phyloP scores from a whole-genome alignment of 108 stramenopile species.

The Discostella pseudostelligera region DNA sequence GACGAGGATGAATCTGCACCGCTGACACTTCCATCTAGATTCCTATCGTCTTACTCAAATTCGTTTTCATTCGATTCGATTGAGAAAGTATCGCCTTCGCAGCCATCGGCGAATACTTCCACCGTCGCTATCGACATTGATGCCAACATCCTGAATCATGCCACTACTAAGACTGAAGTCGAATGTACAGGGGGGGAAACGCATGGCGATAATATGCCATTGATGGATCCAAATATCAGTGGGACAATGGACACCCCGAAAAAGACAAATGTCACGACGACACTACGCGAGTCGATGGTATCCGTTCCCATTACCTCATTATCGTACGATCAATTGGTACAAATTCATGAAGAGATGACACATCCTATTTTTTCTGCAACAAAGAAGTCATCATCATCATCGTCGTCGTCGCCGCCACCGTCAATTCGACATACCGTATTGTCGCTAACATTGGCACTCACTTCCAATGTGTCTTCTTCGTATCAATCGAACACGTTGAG shows the following conservation, averaged over 20 bases:
- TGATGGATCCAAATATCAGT: not conserved
- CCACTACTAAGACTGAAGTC: too few species aligned
- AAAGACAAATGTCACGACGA: constrained; percentile 15
- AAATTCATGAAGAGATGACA: constrained; percentile 3
- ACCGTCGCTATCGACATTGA: not conserved
- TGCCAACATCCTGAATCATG: too few species aligned
- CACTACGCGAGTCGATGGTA: not conserved
- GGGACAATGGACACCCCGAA: constrained; percentile 12
- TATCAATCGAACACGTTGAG: constrained; percentile 12
- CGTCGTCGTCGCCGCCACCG: too few species aligned
- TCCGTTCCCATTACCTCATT: constrained; percentile 14
- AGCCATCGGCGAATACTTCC: not conserved
- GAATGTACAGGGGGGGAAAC: not conserved
- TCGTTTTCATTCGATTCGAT: constrained; percentile 20
- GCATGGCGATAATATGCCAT: too few species aligned
- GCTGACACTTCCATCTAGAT: constrained; percentile 18
- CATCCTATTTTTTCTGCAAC: not conserved
- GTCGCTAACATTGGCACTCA: constrained; percentile 20
- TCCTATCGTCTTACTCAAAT: constrained; percentile 22
- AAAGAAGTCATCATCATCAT: constrained; percentile 12
- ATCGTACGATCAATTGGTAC: constrained; percentile 10
- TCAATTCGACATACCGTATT: constrained; percentile 10
- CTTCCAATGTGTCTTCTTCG: constrained; percentile 11
- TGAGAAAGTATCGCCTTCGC: constrained; percentile 7
- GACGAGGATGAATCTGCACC: constrained; percentile 20